Evolutionary conservation across 257 asterid species (phyloP).

Genomic region (Paraleonurus japonicus): DNA sequence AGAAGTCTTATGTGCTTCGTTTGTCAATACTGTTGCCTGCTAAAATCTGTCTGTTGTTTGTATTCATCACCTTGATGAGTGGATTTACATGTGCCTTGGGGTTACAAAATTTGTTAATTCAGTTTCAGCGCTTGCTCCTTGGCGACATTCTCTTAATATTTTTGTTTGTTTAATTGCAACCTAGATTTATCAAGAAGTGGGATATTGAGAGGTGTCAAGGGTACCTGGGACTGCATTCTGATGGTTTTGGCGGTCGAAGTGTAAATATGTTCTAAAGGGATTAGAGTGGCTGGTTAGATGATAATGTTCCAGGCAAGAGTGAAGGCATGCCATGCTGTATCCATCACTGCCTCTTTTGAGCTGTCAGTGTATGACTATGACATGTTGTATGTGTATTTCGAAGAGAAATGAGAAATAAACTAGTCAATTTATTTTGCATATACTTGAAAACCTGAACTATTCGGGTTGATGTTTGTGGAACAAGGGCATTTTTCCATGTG

Average conservation of each 20-base stretch:
- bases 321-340: constrained; percentile 6
- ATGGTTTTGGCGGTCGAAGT: constrained; percentile 24
- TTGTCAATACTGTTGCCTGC: constrained; percentile 13
- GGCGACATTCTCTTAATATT: constrained; percentile 2
- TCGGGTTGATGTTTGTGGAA: no score
- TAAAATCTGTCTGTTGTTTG: neutral
- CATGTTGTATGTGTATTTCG: neutral
- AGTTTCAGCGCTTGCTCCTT: no score
- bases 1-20: constrained; percentile 15
- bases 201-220: constrained; percentile 8
- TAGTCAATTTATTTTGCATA: neutral
- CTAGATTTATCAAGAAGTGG: no score
- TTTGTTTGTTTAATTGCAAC: no score
- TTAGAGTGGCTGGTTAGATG: constrained; percentile 11
- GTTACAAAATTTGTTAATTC: no score
- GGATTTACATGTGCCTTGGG: constrained; percentile 14
- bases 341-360: neutral
- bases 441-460: no score
- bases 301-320: constrained; percentile 3
- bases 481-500: no score
- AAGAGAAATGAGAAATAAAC: constrained; percentile 15
- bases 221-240: constrained; percentile 19
- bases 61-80: constrained; percentile 12
- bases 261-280: constrained; percentile 27
- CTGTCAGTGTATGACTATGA: neutral